A percentile compares a stretch with the other conserved stretches of the same genome.
Conservation (phyloP, 495 filamentous ascomycete genomes). For the Trichoderma asperelloides region DNA sequence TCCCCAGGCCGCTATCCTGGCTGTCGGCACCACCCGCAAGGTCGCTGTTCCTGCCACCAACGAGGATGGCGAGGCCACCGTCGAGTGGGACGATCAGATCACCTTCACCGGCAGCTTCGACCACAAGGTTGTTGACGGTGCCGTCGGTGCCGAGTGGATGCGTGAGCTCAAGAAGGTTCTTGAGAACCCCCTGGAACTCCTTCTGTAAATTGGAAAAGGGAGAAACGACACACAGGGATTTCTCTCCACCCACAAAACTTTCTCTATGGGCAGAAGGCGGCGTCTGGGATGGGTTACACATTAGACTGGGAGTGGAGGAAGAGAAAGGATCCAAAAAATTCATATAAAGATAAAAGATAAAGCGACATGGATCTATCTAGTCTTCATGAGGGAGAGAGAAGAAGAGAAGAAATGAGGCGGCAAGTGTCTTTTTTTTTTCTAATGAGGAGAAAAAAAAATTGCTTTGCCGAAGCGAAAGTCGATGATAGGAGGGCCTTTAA, state of each 20-base stretch:
- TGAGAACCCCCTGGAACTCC: slow-evolving; percentile 90
- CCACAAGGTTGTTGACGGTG: slow-evolving; percentile 84
- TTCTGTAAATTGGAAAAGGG: slow-evolving; percentile 50
- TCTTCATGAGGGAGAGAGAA: not conserved
- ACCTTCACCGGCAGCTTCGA: slow-evolving; percentile 91
- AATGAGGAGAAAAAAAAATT: too few species aligned
- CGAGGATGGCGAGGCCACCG: slow-evolving; percentile 62
- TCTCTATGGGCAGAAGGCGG: not conserved
- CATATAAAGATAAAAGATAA: not conserved
- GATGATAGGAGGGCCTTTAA: not conserved
- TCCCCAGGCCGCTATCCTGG: slow-evolving; percentile 91
- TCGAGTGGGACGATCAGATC: slow-evolving; percentile 97
- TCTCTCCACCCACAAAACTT: not conserved
- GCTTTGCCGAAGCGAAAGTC: not conserved
- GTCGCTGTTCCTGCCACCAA: slow-evolving; percentile 80
- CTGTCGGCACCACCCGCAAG: slow-evolving; percentile 90
- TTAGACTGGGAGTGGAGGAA: not conserved
- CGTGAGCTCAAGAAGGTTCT: slow-evolving; percentile 93
- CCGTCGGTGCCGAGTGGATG: slow-evolving; percentile 96
- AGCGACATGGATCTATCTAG: not conserved
- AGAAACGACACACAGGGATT: not conserved
- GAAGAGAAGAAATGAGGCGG: too few species aligned
- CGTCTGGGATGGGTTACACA: not conserved
- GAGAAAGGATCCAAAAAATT: not conserved
- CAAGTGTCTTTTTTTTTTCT: not conserved